Base-by-base conservation (phyloP, 176 grass and related monocot species). In the Avena insularis region DNA sequence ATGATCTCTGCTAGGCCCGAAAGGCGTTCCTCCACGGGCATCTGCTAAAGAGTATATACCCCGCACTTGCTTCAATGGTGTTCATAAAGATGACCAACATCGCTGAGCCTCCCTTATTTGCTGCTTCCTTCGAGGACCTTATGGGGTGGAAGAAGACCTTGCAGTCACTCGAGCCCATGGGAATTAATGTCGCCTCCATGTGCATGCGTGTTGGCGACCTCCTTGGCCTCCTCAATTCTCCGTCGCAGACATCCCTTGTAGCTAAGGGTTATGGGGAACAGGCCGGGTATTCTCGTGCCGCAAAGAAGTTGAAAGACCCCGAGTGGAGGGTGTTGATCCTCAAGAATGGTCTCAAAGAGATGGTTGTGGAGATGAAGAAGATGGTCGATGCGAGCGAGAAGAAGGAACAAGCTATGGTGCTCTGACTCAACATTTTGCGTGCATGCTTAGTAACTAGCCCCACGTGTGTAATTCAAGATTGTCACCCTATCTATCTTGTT, bases 341-440 rank as follows among this genome's bases (percentile, higher is more conserved):
- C 36, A 90, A 85, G 59, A 49, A 67, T 45, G 49, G 38, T 3
- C 77, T 86, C 5, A 11, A 36, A 13, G 81, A 77, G 21, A 49
- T 90, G 0, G 88, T 86, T 1, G 60, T 19, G 1, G 60, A 86
- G 35, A 90, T 90, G 88, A 60, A 76, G 38, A 59, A 82, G 50
- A 76, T 81, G 78, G 83, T 68, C 60, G 83, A 48, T 55, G 12
- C 36, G 2, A 81, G 58, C 0, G 29, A 53, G 43, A 89, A 72
- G 25, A 89, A 59, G 1, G 38, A 25, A 38, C 36, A 38, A 38
- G 36, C 36, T 38, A 38, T 38, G 36, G 36, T 38, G 36, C 3
- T 38, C 36, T 0, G 36, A 38, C 36, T 4, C 36, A 38, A 38
- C 36, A 38, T 38, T 38, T 38, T 38, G 36, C 4, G 36, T 38